These are phyloP conservation scores for Candida ortonii DNA, from an alignment of 805 yeast species.

Conservation along the genomic window DNA sequence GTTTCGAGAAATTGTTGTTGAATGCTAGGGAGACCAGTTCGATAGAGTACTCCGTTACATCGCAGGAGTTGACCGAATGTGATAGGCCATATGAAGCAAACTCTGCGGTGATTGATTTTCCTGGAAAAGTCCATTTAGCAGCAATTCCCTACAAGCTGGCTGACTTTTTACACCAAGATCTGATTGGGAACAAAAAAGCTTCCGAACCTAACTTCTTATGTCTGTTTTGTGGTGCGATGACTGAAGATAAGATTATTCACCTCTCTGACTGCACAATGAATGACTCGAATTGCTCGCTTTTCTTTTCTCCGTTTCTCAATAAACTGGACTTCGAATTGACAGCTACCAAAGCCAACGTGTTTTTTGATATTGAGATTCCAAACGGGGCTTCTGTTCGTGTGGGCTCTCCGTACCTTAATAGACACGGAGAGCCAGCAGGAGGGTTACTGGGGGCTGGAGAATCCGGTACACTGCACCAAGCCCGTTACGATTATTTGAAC, in stretches of 20 bases:
- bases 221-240: slow-evolving; percentile 26
- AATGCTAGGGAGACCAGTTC: slow-evolving; percentile 12
- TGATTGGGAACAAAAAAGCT: slow-evolving; percentile 31
- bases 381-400: slow-evolving; percentile 27
- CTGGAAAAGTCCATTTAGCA: slow-evolving; percentile 25
- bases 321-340: slow-evolving; percentile 18
- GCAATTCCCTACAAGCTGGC: slow-evolving; percentile 34
- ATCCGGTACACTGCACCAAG: slow-evolving; percentile 48
- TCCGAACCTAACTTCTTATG: slow-evolving; percentile 21
- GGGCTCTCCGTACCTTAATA: slow-evolving; percentile 68
- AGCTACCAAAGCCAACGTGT: slow-evolving; percentile 25
- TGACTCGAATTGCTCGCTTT: slow-evolving; percentile 20
- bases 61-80: slow-evolving; percentile 12
- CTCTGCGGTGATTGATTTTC: slow-evolving; percentile 34
- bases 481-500: slow-evolving; percentile 55
- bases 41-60: slow-evolving; percentile 21
- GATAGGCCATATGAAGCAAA: slow-evolving; percentile 21
- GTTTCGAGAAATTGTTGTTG: slow-evolving; percentile 24
- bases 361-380: slow-evolving; percentile 29
- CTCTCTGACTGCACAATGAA: slow-evolving; percentile 20
- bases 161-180: slow-evolving; percentile 47
- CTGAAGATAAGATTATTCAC: slow-evolving; percentile 17
- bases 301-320: slow-evolving; percentile 30
- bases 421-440: slow-evolving; percentile 70
- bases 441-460: slow-evolving; percentile 54